phyloP scores from a whole-genome alignment of 2,329 filamentous ascomycete species.

The Hypoxylon sp. region DNA sequence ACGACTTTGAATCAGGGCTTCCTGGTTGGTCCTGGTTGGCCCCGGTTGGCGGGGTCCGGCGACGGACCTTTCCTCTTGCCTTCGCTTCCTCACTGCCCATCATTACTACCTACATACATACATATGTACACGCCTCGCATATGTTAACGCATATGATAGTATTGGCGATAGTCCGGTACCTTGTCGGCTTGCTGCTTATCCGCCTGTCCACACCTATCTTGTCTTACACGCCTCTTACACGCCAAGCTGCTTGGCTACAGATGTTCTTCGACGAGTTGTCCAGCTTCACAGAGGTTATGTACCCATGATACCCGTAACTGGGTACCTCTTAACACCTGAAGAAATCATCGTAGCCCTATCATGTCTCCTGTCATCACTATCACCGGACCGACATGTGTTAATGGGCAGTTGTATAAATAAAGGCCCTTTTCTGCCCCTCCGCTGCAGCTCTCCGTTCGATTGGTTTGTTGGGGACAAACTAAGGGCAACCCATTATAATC shows the following conservation, averaged over 20 bases:
- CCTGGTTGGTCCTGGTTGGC: neutral
- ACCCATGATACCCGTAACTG: neutral
- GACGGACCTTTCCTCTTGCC: constrained; percentile 24
- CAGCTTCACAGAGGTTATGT: neutral
- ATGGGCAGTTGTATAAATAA: neutral
- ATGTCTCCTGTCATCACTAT: constrained; percentile 4
- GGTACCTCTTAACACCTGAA: too few relatives aligned
- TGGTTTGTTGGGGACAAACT: constrained; percentile 17
- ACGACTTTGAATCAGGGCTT: constrained; percentile 27
- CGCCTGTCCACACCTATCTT: neutral
- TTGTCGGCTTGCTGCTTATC: too few relatives aligned
- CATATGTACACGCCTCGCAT: neutral
- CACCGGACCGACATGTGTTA: constrained; percentile 22
- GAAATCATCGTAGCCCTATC: neutral
- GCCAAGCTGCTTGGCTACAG: constrained; percentile 28
- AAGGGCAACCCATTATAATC: constrained; percentile 1
- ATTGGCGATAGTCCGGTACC: too few relatives aligned
- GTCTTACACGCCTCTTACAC: constrained; percentile 4
- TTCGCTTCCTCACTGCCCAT: neutral
- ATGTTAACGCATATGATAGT: too few relatives aligned
- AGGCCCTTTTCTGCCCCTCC: neutral
- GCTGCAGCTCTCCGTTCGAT: neutral
- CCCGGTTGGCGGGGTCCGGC: constrained; percentile 32
- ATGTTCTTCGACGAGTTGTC: constrained; percentile 20
- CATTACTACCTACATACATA: neutral